Percentiles rank a stretch among this genome's conserved stretches.
phyloP scores from a whole-genome alignment of 1,284 basidiomycete species.

The Earliella scabrosa region DNA sequence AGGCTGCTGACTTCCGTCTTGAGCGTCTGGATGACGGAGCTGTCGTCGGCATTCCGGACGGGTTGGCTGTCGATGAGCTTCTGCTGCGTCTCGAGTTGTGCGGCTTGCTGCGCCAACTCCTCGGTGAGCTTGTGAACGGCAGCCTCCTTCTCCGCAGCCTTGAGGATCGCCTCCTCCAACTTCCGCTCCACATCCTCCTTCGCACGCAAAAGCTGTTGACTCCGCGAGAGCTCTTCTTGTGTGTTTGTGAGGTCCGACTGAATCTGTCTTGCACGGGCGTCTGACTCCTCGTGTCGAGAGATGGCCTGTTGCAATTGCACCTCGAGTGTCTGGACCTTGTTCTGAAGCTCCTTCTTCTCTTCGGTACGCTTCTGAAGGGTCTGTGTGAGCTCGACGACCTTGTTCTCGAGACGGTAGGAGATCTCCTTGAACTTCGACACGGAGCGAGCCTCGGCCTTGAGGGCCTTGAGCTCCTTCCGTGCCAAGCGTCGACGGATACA shows the following conservation, averaged over 20 bases:
- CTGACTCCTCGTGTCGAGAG: conserved; percentile 89
- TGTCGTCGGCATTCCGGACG: conserved; percentile 76
- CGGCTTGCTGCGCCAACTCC: conserved; percentile 75
- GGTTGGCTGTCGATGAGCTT: conserved; percentile 66
- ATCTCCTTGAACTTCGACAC: conserved; percentile 99
- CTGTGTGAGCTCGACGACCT: conserved; percentile 98
- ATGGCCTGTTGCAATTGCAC: conserved; percentile 87
- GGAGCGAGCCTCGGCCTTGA: conserved; percentile 93
- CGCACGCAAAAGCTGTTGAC: conserved; percentile 76
- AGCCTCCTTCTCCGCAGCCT: conserved; percentile 85
- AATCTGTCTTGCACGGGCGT: conserved; percentile 75
- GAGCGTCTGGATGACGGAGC: conserved; percentile 83
- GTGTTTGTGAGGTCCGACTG: conserved; percentile 74
- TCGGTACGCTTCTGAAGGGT: conserved; percentile 89
- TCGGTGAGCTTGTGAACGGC: conserved; percentile 81
- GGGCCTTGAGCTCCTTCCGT: conserved; percentile 80
- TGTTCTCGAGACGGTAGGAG: conserved; percentile 98
- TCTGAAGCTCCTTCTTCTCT: conserved; percentile 90
- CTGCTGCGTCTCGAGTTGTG: conserved; percentile 84
- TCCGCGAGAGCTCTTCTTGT: conserved; percentile 75
- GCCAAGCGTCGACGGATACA: conserved; percentile 91
- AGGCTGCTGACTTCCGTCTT: conserved; percentile 91
- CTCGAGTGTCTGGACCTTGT: conserved; percentile 80
- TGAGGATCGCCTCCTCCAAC: conserved; percentile 77
- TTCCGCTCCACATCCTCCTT: conserved; percentile 87